These are phyloP conservation scores for Diplocarpon mali DNA, from an alignment of 2,329 filamentous ascomycete genomes.

Conservation along the genomic window DNA sequence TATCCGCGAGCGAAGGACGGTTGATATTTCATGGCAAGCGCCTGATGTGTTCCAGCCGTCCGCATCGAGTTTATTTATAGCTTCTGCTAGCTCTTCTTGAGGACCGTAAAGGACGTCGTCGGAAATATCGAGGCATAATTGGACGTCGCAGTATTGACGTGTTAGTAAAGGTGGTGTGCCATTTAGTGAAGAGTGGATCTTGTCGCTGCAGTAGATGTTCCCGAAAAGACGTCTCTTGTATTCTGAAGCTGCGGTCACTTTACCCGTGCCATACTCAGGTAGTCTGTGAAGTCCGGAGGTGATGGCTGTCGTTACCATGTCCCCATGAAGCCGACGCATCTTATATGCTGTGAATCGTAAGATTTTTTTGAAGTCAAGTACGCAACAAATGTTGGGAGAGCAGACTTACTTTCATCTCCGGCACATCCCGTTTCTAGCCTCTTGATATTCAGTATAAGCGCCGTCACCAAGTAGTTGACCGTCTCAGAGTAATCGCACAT, in stretches of 20 bases:
- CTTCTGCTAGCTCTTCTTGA: neutral
- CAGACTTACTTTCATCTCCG: too few species aligned
- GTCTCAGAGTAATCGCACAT: neutral
- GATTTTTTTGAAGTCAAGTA: too few species aligned
- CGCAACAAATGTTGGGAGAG: too few species aligned
- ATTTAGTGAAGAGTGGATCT: conserved; percentile 4
- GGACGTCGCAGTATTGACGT: conserved; percentile 3
- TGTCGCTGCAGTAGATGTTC: conserved; percentile 5
- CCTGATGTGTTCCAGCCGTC: conserved; percentile 12
- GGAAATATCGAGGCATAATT: conserved; percentile 5
- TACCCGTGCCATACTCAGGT: neutral
- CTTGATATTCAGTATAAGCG: conserved; percentile 3
- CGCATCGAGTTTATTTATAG: neutral
- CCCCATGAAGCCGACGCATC: too few species aligned
- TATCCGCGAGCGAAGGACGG: too few species aligned
- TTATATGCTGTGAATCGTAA: too few species aligned
- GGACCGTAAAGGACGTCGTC: conserved; percentile 7
- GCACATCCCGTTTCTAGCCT: conserved; percentile 5
- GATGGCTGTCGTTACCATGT: conserved; percentile 2
- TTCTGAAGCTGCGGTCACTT: conserved; percentile 1
- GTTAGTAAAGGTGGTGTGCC: conserved; percentile 8
- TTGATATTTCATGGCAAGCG: too few species aligned
- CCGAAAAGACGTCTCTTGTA: neutral
- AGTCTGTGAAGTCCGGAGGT: conserved; percentile 3
- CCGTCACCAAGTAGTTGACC: conserved; percentile 1